phyloP scores from a whole-genome alignment of 768 basidiomycete species.

The Cystofilobasidium capitatum region DNA sequence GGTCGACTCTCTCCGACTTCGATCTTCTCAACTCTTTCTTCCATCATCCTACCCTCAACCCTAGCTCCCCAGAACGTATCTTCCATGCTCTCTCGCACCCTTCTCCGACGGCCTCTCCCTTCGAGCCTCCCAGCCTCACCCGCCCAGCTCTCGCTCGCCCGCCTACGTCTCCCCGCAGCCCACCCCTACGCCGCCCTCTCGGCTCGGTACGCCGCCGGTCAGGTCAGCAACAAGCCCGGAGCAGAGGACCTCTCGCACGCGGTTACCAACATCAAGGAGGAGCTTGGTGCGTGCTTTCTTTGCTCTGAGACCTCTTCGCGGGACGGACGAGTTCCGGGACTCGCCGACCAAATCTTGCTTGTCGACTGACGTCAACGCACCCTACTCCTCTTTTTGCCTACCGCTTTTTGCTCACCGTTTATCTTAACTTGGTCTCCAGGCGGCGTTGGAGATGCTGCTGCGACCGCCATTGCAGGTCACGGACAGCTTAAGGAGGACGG shows the following conservation, averaged over 20 bases:
- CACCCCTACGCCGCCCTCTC: constrained; percentile 5
- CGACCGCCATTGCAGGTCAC: constrained; percentile 3
- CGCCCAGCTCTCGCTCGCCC: not conserved
- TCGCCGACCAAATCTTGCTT: not conserved
- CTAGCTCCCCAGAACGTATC: too few relatives aligned
- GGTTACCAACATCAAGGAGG: constrained; percentile 31
- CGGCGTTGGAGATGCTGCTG: not conserved
- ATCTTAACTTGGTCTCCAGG: not conserved
- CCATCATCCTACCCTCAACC: too few relatives aligned
- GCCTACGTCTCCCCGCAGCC: not conserved
- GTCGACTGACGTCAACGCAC: too few relatives aligned
- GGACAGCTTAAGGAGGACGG: constrained; percentile 1
- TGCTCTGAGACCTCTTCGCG: not conserved
- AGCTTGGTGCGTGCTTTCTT: constrained; percentile 10
- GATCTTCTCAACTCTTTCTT: not conserved
- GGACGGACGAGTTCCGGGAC: too few relatives aligned
- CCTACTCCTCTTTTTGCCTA: not conserved
- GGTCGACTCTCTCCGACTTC: not conserved
- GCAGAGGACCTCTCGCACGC: constrained; percentile 21
- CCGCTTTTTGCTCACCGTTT: not conserved
- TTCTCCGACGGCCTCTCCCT: not conserved
- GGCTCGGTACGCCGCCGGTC: constrained; percentile 21
- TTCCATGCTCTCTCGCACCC: not conserved
- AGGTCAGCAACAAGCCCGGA: constrained; percentile 20
- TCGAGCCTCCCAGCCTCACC: not conserved